These are phyloP conservation scores for Picochlorum sp. DNA, from an alignment of 139 green algal species.

Conservation along the genomic window DNA sequence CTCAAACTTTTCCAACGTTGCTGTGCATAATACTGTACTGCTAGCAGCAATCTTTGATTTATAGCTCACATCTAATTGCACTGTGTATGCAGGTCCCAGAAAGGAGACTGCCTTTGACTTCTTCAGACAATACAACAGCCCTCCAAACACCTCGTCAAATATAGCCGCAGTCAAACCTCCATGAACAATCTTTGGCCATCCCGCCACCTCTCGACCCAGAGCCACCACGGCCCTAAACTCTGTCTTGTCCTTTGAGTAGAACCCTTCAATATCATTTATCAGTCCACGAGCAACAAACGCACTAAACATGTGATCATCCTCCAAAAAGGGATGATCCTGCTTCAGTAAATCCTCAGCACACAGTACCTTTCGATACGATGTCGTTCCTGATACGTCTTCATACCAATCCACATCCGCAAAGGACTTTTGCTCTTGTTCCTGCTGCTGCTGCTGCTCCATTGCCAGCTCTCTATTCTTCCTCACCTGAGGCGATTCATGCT, in stretches of 20 bases:
- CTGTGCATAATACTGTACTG: constrained; percentile 47
- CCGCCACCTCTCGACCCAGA: constrained; percentile 11
- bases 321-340: constrained; percentile 29
- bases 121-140: constrained; percentile 37
- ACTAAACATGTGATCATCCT: constrained; percentile 38
- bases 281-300: constrained; percentile 38
- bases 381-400: neutral
- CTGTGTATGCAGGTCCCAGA: constrained; percentile 29
- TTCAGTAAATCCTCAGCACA: constrained; percentile 20
- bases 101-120: constrained; percentile 12
- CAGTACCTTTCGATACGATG: constrained; percentile 9
- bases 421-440: neutral
- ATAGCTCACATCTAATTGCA: constrained; percentile 62
- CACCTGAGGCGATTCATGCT: neutral
- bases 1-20: constrained; percentile 56
- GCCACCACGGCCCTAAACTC: constrained; percentile 10
- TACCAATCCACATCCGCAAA: neutral
- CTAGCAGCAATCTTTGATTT: constrained; percentile 42
- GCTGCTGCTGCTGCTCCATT: constrained; percentile 1
- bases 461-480: constrained; percentile 1
- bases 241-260: constrained; percentile 34
- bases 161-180: constrained; percentile 66
- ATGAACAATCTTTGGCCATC: constrained; percentile 45
- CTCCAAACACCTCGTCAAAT: constrained; percentile 65
- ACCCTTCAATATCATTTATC: constrained; percentile 43